Base-by-base conservation (phyloP, 345 rosid species). In the Stellera chamaejasme region DNA sequence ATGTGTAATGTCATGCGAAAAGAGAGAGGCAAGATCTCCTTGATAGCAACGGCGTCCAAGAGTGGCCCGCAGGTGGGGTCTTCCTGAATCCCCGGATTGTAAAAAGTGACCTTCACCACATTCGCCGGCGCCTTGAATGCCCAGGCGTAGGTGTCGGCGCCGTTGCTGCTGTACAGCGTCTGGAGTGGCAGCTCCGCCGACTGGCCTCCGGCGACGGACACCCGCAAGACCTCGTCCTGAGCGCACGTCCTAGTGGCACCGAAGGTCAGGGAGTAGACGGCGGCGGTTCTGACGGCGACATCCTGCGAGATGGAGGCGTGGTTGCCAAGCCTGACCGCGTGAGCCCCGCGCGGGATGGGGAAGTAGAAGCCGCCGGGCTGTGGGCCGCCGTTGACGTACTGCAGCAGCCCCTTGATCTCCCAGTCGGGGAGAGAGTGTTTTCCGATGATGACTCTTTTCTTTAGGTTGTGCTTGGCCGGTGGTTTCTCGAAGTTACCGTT, bases 11-110 rank as follows among this genome's bases (percentile, higher is more conserved):
- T n/a, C n/a, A n/a, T n/a, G n/a, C n/a, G n/a, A n/a, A n/a, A n/a
- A n/a, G n/a, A 19, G 43, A 72, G 74, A 3, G 94, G 84, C 2
- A 53, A 54, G 54, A 91, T 60, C 64, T 83, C 86, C 61, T 91
- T 91, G 69, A 91, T 87, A 15, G 98, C 96, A 56, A 87, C 68
- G 43, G 89, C 82, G 15, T 87, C 98, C 68, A 91, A 43, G 7
- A 91, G 72, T 1, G 98, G 96, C 0, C 98, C 98, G 61, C 96
- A 88, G 39, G 92, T 2, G 52, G 86, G 82, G 32, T 81, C 88
- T 50, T 91, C 98, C 69, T 91, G 98, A 52, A 91, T 41, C 7
- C 98, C 95, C 23, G 84, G 84, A 42, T 91, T 91, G 56, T 88
- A 83, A 65, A 91, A 87, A 9, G 78, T 80, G 62, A 91, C 55